Evolutionary conservation across 176 grass and related monocot species (phyloP).

Genomic region (Zoysia japonica): DNA sequence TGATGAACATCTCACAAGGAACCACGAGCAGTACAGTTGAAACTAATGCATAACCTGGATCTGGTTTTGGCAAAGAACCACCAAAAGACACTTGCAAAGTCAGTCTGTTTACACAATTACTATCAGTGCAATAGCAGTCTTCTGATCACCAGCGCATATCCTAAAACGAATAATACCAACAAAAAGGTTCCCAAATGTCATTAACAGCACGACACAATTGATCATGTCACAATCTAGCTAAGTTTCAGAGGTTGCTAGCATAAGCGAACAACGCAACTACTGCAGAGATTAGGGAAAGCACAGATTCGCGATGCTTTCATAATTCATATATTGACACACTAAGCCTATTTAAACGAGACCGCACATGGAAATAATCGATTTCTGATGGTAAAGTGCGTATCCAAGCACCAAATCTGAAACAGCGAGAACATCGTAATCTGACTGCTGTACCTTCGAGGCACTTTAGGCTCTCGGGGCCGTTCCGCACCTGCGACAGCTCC

Average conservation of each 20-base stretch:
- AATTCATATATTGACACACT: neutral
- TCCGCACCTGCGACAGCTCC: conserved; percentile 67
- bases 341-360: neutral
- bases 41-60: neutral
- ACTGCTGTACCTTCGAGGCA: conserved; percentile 51
- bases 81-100: neutral
- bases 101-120: neutral
- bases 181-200: neutral
- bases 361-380: neutral
- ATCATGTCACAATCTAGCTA: neutral
- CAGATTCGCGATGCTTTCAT: neutral
- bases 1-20: neutral
- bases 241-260: no score
- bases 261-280: neutral
- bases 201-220: neutral
- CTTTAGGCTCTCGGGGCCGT: conserved; percentile 46
- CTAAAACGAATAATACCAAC: neutral
- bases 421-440: neutral
- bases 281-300: neutral
- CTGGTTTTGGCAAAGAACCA: neutral
- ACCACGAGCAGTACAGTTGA: neutral
- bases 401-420: neutral
- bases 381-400: neutral
- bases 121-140: neutral
- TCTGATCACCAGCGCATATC: neutral